phyloP scores from a whole-genome alignment of 805 yeast species.

The Spathaspora gorwiae region DNA sequence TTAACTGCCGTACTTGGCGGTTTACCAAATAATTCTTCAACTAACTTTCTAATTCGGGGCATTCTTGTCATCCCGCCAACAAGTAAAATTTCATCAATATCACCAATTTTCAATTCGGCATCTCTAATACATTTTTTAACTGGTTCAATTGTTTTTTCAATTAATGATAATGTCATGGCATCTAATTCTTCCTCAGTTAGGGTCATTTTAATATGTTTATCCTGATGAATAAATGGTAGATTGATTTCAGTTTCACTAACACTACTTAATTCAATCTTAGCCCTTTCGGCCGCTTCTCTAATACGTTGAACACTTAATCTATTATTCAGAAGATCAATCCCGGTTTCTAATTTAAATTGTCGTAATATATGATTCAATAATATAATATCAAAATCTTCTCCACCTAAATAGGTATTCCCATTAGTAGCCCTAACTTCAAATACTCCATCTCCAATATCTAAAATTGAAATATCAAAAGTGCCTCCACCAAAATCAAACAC shows the following conservation, averaged over 20 bases:
- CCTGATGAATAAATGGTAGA: slow-evolving; percentile 63
- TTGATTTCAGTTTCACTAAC: slow-evolving; percentile 57
- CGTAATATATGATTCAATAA: slow-evolving; percentile 55
- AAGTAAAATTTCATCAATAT: slow-evolving; percentile 68
- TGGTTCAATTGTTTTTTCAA: slow-evolving; percentile 65
- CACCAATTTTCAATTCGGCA: slow-evolving; percentile 61
- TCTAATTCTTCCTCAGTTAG: slow-evolving; percentile 68
- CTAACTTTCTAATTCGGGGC: slow-evolving; percentile 71
- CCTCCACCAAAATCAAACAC: slow-evolving; percentile 83
- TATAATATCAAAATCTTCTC: slow-evolving; percentile 77
- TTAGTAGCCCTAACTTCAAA: slow-evolving; percentile 80
- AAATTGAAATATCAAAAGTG: slow-evolving; percentile 74
- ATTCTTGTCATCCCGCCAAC: slow-evolving; percentile 91
- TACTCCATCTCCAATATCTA: slow-evolving; percentile 76
- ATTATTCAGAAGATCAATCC: slow-evolving; percentile 46
- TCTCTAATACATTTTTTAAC: slow-evolving; percentile 72
- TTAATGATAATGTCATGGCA: slow-evolving; percentile 58
- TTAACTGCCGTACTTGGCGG: slow-evolving; percentile 70
- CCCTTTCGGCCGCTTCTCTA: slow-evolving; percentile 74
- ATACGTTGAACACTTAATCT: slow-evolving; percentile 66
- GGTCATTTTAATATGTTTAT: slow-evolving; percentile 54
- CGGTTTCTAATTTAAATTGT: slow-evolving; percentile 49
- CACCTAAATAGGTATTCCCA: slow-evolving; percentile 83
- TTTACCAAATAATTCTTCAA: slow-evolving; percentile 54
- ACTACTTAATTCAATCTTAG: slow-evolving; percentile 71